A percentile compares a stretch with the other conserved stretches of the same genome.
phyloP scores from a whole-genome alignment of 257 asterid genomes.

The Solanum lignicaule region DNA sequence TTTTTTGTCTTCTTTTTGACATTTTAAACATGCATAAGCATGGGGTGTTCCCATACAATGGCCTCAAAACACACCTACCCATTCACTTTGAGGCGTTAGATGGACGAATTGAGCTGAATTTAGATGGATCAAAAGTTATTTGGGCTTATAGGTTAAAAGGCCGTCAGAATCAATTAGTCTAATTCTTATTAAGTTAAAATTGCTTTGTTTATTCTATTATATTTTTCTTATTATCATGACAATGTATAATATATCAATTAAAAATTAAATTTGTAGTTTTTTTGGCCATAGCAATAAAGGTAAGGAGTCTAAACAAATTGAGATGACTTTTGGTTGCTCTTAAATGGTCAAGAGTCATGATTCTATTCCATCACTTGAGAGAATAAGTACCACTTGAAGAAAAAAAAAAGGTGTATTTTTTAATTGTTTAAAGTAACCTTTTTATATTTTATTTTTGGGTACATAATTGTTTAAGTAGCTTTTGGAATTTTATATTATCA shows the following conservation, averaged over 20 bases:
- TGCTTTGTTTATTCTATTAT: no score
- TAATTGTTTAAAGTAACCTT: background rate
- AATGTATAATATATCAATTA: no score
- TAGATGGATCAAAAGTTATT: background rate
- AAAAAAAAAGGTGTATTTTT: background rate
- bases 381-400: background rate
- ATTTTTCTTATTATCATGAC: no score
- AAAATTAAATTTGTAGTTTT: background rate
- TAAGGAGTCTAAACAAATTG: background rate
- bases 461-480: background rate
- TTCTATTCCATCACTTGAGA: background rate
- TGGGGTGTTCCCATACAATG: background rate
- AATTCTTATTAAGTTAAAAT: no score
- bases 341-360: background rate
- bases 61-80: background rate
- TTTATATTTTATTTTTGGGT: background rate
- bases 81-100: background rate
- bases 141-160: background rate
- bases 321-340: background rate
- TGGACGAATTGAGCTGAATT: background rate
- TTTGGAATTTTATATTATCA: background rate
- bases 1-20: conserved; percentile 17
- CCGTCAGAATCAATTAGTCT: rapidly evolving
- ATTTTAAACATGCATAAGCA: conserved; percentile 31
- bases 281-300: background rate